These are phyloP conservation scores for Cylindrotheca fusiformis DNA, from an alignment of 108 stramenopile genomes.

Conservation along the genomic window DNA sequence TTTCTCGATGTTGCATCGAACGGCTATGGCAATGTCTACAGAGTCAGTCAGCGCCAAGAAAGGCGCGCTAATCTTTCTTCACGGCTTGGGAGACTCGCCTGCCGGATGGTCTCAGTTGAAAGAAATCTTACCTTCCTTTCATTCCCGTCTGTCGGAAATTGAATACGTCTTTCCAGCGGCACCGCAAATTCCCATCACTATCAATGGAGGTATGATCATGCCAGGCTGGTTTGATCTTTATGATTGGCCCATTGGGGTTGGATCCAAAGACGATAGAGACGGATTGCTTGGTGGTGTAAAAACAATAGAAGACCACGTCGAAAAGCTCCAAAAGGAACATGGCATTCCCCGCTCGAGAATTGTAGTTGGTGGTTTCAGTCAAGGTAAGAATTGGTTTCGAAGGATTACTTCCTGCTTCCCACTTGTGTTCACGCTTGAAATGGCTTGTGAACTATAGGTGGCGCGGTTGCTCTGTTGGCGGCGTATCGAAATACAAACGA, in stretches of 20 bases:
- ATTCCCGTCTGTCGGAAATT: conserved; percentile 50
- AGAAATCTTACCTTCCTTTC: conserved; percentile 39
- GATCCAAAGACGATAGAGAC: conserved; percentile 55
- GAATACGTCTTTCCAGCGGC: conserved; percentile 80
- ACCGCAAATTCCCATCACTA: conserved; percentile 72
- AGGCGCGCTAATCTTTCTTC: conserved; percentile 73
- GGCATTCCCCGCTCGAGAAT: conserved; percentile 62
- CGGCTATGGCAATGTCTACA: conserved; percentile 14
- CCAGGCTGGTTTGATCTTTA: conserved; percentile 89
- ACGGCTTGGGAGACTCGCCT: conserved; percentile 76
- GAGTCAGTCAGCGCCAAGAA: conserved; percentile 4
- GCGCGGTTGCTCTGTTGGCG: conserved; percentile 68
- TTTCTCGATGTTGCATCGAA: background rate
- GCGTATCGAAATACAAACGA: conserved; percentile 45
- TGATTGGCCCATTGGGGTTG: conserved; percentile 84
- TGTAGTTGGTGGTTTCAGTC: conserved; percentile 83
- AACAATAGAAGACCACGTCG: conserved; percentile 47
- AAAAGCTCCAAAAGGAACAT: conserved; percentile 39
- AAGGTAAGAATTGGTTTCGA: conserved; percentile 44
- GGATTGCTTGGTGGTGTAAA: conserved; percentile 45
- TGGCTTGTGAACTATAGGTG: conserved; percentile 11
- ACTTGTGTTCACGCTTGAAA: too few species aligned
- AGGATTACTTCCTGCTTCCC: too few species aligned
- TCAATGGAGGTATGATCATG: conserved; percentile 84
- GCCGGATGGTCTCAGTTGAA: conserved; percentile 74